Evolutionary conservation across 345 rosid species (phyloP), one percentile per base, ranked within the genome.

Genomic region (Gossypium raimondii): DNA sequence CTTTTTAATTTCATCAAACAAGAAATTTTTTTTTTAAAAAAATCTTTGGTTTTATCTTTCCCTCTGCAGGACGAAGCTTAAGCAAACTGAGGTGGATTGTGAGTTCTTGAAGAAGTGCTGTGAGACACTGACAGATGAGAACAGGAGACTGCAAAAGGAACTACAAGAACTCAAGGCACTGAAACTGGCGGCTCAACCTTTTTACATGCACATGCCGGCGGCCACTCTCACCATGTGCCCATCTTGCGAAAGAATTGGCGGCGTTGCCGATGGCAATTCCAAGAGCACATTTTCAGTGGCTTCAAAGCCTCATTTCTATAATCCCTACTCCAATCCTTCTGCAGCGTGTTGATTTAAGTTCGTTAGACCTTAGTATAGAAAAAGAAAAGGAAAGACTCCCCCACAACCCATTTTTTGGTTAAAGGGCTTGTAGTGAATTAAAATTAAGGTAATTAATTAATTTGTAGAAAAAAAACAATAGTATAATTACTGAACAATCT

Each of bases 41-140:
- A n/a, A 11, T 10, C 1, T 9, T 24, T 25, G 6, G 18, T 74
- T 22, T 27, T 43, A 8, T 9, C 22, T n/a, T 22, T 0, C 0
- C 13, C 12, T 18, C 73, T 53, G 50, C 83, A 93, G 99, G 87
- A 96, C 99, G 78, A 96, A 96, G 81, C 90, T 96, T 64, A 95
- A 95, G 84, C 99, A 95, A 85, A 95, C 99, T 5, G 98, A 96
- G 76, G 97, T 91, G 18, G 99, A 96, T 80, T 92, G 94, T 61
- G 99, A 92, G 88, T 74, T 87, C 81, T 81, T 96, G 81, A 93
- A 92, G 88, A 96, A 91, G 79, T 92, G 92, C 74, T 96, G 97
- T 2, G 98, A 91, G 86, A 89, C 92, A 45, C 79, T 96, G 79
- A 96, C 94, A 44, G 93, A 90, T 75, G 99, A 96, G 78, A 96